Evolutionary conservation across 148 eudicot genomes (phyloP).

Genomic region (Euryodendron excelsum): DNA sequence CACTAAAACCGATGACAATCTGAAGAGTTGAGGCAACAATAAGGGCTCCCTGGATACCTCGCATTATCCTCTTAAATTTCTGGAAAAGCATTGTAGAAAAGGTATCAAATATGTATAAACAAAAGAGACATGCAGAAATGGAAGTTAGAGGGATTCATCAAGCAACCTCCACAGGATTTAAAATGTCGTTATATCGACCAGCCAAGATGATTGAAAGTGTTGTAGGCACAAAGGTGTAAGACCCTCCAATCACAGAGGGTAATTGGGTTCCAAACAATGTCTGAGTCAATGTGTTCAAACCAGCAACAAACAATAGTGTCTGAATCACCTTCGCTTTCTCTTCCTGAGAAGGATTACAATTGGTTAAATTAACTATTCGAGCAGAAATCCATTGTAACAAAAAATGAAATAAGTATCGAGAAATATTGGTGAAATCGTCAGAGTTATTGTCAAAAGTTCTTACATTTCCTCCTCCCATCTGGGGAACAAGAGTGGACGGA

Average conservation of each 20-base stretch:
- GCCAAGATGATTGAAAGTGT: conserved; percentile 80
- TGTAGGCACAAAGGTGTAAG: conserved; percentile 76
- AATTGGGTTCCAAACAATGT: conserved; percentile 73
- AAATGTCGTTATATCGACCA: conserved; percentile 58
- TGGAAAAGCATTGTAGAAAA: conserved; percentile 24
- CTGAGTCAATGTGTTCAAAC: conserved; percentile 70
- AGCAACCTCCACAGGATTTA: conserved; percentile 69
- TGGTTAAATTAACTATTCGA: neutral
- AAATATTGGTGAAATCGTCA: neutral
- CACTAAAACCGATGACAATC: conserved; percentile 86
- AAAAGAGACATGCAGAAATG: neutral
- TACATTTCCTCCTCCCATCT: conserved; percentile 95
- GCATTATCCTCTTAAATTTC: conserved; percentile 73
- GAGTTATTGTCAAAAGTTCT: conserved; percentile 11
- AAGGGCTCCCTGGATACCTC: conserved; percentile 84
- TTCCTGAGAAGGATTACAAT: conserved; percentile 38
- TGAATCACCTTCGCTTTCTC: conserved; percentile 85
- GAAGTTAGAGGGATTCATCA: neutral
- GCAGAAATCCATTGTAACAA: neutral
- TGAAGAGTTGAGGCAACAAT: conserved; percentile 86
- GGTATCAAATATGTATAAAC: conserved; percentile 11
- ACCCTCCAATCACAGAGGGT: conserved; percentile 87
- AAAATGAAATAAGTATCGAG: neutral
- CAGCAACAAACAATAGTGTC: conserved; percentile 82
- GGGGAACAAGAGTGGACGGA: conserved; percentile 70